Evolutionary conservation across 352 stramenopile genomes (phyloP), one percentile per base, ranked within the genome.

Genomic region (Pythium sp.): DNA sequence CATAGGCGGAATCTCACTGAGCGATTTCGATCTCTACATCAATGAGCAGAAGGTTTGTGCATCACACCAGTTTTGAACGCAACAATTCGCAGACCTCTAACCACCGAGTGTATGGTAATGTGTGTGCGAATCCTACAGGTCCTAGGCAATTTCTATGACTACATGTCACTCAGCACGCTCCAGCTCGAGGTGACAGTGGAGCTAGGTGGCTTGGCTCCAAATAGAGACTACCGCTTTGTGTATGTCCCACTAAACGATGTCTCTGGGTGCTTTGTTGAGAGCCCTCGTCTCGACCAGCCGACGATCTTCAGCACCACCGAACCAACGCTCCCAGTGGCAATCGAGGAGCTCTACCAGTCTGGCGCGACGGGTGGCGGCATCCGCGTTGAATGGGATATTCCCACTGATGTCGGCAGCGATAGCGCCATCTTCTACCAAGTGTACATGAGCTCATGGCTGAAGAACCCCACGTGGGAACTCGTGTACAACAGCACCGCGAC

Each of bases 301-400:
- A 41, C 43, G 3, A 18, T 58, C 0, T 86, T 84, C 58, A 38
- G 14, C 11, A 91, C 83, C 0, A 69, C 24, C 0, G 15, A 30
- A 0, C 49, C 79, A 4, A 76, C 72, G 5, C 30, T 61, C 0
- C 72, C 83, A 11, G 66, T 53, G 14, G n/a, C 32, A 0, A 70
- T 88, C 18, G 60, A 72, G 18, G 49, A 15, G 0, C 71, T 91
- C n/a, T 61, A 59, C 55, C 77, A 84, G 30, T 71, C 49, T n/a
- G 70, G 73, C 15, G 69, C 74, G 1, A 91, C 83, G 3, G 83
- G 83, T 6, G 78, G 83, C 24, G 79, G 83, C 1, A 85, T 90
- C 51, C 60, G 74, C 8, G 63, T 91, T 4, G 65, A 69, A 30
- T 79, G 83, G 68, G 68, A 82, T 12, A 38, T 70, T 1, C 83